Conservation (phyloP, 73 alveolate genomes). For the Tetrahymena elliotti region DNA sequence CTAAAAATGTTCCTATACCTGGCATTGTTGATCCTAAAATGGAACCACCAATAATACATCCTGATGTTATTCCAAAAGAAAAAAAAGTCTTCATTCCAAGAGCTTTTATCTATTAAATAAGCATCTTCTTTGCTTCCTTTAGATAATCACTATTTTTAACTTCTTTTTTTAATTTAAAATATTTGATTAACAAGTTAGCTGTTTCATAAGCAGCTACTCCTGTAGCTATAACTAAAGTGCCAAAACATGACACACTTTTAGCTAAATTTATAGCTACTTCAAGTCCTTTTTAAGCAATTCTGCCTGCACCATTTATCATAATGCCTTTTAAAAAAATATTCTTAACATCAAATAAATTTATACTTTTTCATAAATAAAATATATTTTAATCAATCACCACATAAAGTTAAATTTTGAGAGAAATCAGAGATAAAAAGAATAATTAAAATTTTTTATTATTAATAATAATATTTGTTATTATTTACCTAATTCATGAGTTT, state of each 20-base stretch:
- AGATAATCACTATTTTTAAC: background rate
- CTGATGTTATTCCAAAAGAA: background rate
- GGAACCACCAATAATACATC: background rate
- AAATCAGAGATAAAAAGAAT: too few species aligned
- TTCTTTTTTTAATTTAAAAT: background rate
- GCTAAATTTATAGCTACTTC: background rate
- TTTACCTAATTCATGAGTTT: background rate
- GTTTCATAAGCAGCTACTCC: background rate
- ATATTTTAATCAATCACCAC: too few species aligned
- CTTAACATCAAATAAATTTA: too few species aligned
- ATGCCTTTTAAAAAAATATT: background rate
- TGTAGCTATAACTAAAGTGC: background rate
- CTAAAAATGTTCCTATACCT: background rate
- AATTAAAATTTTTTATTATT: too few species aligned
- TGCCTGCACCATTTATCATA: background rate
- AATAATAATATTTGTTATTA: too few species aligned
- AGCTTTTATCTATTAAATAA: background rate
- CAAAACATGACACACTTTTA: background rate
- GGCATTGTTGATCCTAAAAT: background rate
- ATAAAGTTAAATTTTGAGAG: too few species aligned
- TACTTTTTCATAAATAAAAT: too few species aligned
- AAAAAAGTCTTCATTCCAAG: background rate
- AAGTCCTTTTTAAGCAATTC: background rate
- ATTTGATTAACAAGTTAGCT: background rate
- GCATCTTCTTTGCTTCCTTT: background rate